Conservation (phyloP, 352 stramenopile genomes). For the Halophytophthora polymorphica region DNA sequence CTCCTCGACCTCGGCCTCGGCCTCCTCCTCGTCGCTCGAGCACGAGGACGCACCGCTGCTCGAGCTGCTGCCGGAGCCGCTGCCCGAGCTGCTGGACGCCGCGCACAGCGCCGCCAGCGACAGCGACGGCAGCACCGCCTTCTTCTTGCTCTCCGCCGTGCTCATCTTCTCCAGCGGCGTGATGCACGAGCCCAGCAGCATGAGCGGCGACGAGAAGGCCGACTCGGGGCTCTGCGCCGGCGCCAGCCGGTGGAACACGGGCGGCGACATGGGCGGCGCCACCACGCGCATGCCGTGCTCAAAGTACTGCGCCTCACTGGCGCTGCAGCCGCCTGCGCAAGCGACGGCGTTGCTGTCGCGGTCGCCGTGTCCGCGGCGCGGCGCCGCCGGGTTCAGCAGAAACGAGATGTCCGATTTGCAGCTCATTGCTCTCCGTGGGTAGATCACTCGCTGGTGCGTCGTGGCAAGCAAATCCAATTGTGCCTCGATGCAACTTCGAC, state of each 20-base stretch:
- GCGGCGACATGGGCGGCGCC: conserved; percentile 19
- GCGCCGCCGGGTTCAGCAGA: conserved; percentile 36
- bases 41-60: conserved; percentile 8
- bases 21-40: conserved; percentile 11
- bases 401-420: conserved; percentile 41
- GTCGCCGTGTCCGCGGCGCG: background rate
- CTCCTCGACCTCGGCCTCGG: conserved; percentile 5
- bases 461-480: no score
- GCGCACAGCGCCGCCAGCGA: conserved; percentile 21
- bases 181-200: conserved; percentile 41
- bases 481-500: no score
- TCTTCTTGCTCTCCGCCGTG: conserved; percentile 2
- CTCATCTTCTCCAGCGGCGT: conserved; percentile 31
- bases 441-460: no score
- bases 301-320: background rate
- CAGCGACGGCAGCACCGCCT: conserved; percentile 9
- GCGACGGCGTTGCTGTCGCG: background rate
- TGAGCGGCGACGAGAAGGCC: conserved; percentile 23
- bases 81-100: conserved; percentile 9
- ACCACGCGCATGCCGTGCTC: background rate
- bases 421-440: conserved; percentile 30
- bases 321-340: no score
- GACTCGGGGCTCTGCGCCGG: conserved; percentile 20
- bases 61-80: conserved; percentile 1
- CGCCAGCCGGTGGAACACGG: conserved; percentile 18